Evolutionary conservation across 2,329 filamentous ascomycete genomes (phyloP).

Genomic region (Monilinia laxa): DNA sequence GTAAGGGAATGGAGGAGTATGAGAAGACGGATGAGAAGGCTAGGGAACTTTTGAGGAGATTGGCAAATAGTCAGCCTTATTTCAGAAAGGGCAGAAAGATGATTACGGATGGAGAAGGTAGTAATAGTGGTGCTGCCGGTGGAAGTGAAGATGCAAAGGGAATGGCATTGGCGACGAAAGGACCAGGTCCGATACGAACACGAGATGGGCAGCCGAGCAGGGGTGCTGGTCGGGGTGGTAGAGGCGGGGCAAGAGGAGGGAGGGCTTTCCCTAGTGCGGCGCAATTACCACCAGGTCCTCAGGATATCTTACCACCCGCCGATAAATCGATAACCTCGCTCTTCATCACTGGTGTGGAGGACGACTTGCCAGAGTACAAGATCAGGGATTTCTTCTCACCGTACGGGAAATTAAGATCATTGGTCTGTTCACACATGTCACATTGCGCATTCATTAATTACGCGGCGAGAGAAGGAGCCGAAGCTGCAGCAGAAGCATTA

Average conservation of each 20-base stretch:
- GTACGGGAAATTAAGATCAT: slow-evolving; percentile 85
- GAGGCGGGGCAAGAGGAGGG: slow-evolving; percentile 45
- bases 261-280: slow-evolving; percentile 67
- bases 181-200: slow-evolving; percentile 76
- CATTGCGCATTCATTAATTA: slow-evolving; percentile 98
- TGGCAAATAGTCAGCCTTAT: slow-evolving; percentile 93
- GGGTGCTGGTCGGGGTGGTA: slow-evolving; percentile 41
- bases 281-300: slow-evolving; percentile 74
- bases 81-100: slow-evolving; percentile 83
- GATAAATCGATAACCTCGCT: slow-evolving; percentile 88
- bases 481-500: slow-evolving; percentile 79
- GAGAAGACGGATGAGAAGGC: slow-evolving; percentile 98
- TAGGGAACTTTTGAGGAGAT: slow-evolving; percentile 75
- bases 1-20: slow-evolving; percentile 82
- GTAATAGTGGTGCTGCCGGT: slow-evolving; percentile 21
- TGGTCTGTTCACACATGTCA: slow-evolving; percentile 95
- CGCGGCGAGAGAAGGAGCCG: slow-evolving; percentile 77
- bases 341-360: slow-evolving; percentile 92
- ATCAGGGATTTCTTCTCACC: slow-evolving; percentile 86
- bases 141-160: slow-evolving; percentile 44
- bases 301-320: slow-evolving; percentile 81
- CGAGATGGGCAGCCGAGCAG: slow-evolving; percentile 56
- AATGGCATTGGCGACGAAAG: slow-evolving; percentile 49
- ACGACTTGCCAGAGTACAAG: slow-evolving; percentile 90
- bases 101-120: slow-evolving; percentile 41